Conservation (phyloP, 228 moss, liverwort and hornwort species). For the Sphagnum magellanicum region DNA sequence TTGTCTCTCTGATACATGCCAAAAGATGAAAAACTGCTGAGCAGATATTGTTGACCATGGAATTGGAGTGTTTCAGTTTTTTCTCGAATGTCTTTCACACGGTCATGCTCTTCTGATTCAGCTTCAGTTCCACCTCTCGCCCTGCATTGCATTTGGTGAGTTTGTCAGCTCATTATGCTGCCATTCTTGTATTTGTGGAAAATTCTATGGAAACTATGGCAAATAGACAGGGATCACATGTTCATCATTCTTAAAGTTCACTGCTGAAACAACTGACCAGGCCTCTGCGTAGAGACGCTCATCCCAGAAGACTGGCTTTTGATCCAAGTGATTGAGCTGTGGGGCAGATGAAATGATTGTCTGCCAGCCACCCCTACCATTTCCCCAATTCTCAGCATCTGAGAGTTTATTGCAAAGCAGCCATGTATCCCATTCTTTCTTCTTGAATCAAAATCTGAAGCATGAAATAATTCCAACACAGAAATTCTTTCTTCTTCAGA, state of each 20-base stretch:
- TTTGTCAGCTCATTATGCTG: no score
- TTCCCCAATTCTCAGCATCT: not conserved
- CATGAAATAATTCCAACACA: no score
- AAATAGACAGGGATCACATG: not conserved
- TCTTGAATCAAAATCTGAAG: no score
- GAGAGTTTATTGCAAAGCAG: no score
- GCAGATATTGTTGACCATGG: constrained; percentile 27
- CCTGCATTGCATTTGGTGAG: constrained; percentile 19
- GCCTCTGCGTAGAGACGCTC: constrained; percentile 60
- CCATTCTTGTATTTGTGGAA: not conserved
- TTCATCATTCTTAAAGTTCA: not conserved
- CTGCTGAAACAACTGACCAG: constrained; percentile 30
- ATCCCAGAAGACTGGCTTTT: constrained; percentile 71
- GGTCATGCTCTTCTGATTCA: constrained; percentile 24
- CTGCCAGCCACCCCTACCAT: constrained; percentile 14
- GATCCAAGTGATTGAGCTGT: constrained; percentile 56
- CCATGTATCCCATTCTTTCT: no score
- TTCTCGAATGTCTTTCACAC: constrained; percentile 15
- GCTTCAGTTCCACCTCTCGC: constrained; percentile 46
- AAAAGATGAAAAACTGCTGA: no score
- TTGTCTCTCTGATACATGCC: no score
- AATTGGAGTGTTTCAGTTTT: constrained; percentile 52
- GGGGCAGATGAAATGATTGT: constrained; percentile 24
- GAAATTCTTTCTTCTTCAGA: no score
- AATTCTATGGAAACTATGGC: not conserved